These are phyloP conservation scores for Leccinum longicurvipes DNA, from an alignment of 768 basidiomycete species.

Conservation along the genomic window DNA sequence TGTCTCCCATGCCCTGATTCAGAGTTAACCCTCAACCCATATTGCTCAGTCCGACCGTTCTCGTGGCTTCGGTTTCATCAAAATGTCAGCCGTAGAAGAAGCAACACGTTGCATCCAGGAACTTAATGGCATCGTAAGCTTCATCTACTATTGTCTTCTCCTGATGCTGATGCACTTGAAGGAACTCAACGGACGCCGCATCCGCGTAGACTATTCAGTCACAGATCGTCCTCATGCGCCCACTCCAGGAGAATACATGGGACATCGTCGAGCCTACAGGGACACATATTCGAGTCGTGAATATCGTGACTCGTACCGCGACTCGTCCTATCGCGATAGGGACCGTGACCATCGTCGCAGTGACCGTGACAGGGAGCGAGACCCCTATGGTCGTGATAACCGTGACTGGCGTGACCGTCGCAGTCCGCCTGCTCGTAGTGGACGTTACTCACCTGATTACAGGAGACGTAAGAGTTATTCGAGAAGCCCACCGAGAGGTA, in stretches of 20 bases:
- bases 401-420: constrained; percentile 81
- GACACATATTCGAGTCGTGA: constrained; percentile 45
- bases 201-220: constrained; percentile 96
- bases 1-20: constrained; percentile 23
- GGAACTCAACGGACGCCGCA: constrained; percentile 93
- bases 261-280: constrained; percentile 65
- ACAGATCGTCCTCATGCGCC: constrained; percentile 93
- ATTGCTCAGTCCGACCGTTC: constrained; percentile 80
- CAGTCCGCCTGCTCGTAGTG: constrained; percentile 63
- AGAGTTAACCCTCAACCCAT: constrained; percentile 20
- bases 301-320: constrained; percentile 45
- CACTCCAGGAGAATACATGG: constrained; percentile 98
- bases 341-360: constrained; percentile 40
- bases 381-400: constrained; percentile 67
- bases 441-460: constrained; percentile 76
- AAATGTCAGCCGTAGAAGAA: constrained; percentile 87
- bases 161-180: constrained; percentile 29
- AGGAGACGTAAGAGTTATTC: constrained; percentile 74
- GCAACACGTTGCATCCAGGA: constrained; percentile 85
- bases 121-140: constrained; percentile 85
- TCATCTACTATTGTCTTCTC: not conserved
- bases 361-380: constrained; percentile 49
- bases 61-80: constrained; percentile 97
- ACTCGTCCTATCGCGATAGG: constrained; percentile 41
- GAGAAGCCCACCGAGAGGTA: constrained; percentile 75